Evolutionary conservation across 768 basidiomycete species (phyloP).

Genomic region (Suillus plorans): DNA sequence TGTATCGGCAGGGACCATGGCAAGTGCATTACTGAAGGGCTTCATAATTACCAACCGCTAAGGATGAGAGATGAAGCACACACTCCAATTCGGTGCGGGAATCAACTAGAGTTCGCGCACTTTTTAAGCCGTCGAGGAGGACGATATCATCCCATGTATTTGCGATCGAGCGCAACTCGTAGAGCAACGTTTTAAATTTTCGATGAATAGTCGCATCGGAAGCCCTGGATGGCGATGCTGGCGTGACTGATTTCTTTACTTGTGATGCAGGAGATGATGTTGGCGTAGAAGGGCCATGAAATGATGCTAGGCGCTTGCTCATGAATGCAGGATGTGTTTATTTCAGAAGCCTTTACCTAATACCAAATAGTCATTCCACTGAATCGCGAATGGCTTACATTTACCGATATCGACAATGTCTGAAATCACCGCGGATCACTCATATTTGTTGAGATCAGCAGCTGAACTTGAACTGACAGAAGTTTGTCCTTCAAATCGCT

Average conservation of each 20-base stretch:
- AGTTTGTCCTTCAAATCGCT: conserved; percentile 12
- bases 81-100: conserved; percentile 85
- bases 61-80: conserved; percentile 24
- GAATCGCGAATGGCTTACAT: background rate
- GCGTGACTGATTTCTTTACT: conserved; percentile 37
- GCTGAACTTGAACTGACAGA: conserved; percentile 33
- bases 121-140: conserved; percentile 73
- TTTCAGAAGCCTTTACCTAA: conserved; percentile 12
- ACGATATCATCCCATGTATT: conserved; percentile 86
- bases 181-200: conserved; percentile 64
- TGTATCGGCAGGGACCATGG: conserved; percentile 47
- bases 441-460: conserved; percentile 29
- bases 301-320: conserved; percentile 68
- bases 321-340: conserved; percentile 27
- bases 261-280: conserved; percentile 60
- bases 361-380: background rate
- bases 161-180: conserved; percentile 61
- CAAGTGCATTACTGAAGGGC: conserved; percentile 58
- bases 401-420: background rate
- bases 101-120: conserved; percentile 71
- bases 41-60: background rate
- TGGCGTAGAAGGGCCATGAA: conserved; percentile 78
- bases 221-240: conserved; percentile 41
- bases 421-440: conserved; percentile 23
- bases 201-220: conserved; percentile 81